These are phyloP conservation scores for Lathyrus sativus DNA, from an alignment of 306 rosid species.

Conservation along the genomic window DNA sequence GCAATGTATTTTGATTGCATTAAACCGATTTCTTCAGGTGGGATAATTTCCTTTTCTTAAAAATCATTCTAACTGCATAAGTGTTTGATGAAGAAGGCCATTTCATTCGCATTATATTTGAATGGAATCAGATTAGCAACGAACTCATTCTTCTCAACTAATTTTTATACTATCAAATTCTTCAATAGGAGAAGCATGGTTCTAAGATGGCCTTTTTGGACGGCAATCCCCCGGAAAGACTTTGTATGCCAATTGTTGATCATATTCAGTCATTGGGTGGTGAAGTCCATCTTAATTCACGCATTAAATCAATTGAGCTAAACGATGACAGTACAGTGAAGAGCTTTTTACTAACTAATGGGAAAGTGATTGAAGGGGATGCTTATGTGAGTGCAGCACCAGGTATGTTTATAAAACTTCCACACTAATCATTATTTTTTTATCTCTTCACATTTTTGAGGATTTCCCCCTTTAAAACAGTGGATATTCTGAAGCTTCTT, in stretches of 20 bases:
- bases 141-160: constrained; percentile 29
- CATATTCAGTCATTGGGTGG: constrained; percentile 87
- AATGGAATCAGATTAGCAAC: constrained; percentile 20
- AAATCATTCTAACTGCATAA: neutral
- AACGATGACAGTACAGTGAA: constrained; percentile 83
- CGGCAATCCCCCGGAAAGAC: constrained; percentile 97
- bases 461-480: constrained; percentile 48
- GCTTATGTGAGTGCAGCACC: constrained; percentile 90
- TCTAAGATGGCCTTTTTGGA: constrained; percentile 99
- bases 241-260: constrained; percentile 87
- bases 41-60: constrained; percentile 32
- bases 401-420: constrained; percentile 51
- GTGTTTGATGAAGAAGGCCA: constrained; percentile 17
- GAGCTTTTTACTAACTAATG: constrained; percentile 67
- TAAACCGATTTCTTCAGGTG: constrained; percentile 98
- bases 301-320: constrained; percentile 81
- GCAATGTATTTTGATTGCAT: constrained; percentile 97
- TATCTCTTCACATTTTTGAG: constrained; percentile 34
- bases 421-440: constrained; percentile 6
- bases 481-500: constrained; percentile 90
- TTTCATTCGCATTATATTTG: constrained; percentile 29
- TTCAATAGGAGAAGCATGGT: constrained; percentile 89
- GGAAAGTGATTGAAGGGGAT: constrained; percentile 78
- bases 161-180: constrained; percentile 26
- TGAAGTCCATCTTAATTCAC: constrained; percentile 81